Evolutionary conservation across 805 yeast species (phyloP).

Genomic region (Saturnispora besseyi): DNA sequence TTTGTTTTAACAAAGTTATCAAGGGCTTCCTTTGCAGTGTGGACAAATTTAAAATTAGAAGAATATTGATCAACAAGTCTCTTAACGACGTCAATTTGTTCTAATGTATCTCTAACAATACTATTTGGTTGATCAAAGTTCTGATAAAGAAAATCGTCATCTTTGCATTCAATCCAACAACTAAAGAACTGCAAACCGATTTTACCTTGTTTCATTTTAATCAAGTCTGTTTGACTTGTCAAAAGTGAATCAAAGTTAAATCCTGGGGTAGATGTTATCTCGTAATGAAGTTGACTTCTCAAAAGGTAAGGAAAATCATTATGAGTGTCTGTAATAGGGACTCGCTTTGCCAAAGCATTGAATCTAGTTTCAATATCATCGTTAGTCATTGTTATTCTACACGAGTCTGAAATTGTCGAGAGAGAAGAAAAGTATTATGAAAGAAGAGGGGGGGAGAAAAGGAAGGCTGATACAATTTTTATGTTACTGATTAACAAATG

Average conservation of each 20-base stretch:
- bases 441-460: not conserved
- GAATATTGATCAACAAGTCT: constrained; percentile 36
- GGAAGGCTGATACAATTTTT: too few species aligned
- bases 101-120: constrained; percentile 44
- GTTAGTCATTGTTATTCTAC: constrained; percentile 7
- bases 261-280: constrained; percentile 19
- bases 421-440: not conserved
- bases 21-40: constrained; percentile 34
- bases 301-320: constrained; percentile 44
- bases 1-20: constrained; percentile 22
- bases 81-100: constrained; percentile 43
- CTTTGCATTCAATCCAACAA: constrained; percentile 40
- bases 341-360: constrained; percentile 11
- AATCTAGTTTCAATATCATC: constrained; percentile 14
- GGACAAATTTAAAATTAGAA: constrained; percentile 32
- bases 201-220: constrained; percentile 33
- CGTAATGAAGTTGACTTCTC: constrained; percentile 34
- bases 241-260: constrained; percentile 32
- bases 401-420: not conserved
- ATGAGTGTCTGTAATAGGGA: constrained; percentile 43
- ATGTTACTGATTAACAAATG: too few species aligned
- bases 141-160: constrained; percentile 30
- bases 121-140: constrained; percentile 37
- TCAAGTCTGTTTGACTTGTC: constrained; percentile 37
- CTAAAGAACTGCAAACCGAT: constrained; percentile 45